These are phyloP conservation scores for Amanita muscaria DNA, from an alignment of 768 basidiomycete species.

Conservation along the genomic window DNA sequence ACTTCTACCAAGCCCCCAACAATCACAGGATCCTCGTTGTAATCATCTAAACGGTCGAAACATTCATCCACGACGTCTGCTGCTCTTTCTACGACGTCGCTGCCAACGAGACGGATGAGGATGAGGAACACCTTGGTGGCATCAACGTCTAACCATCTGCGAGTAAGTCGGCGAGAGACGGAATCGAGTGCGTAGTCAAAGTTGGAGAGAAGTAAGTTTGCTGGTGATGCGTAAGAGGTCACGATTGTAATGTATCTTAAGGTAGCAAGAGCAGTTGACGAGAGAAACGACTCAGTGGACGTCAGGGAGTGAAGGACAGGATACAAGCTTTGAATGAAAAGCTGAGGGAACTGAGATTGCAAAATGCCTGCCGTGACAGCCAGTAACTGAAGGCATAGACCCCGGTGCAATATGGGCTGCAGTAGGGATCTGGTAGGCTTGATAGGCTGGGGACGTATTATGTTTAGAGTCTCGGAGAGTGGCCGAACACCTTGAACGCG, in stretches of 20 bases:
- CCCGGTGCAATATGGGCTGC: slow-evolving; percentile 62
- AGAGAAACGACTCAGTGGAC: slow-evolving; percentile 58
- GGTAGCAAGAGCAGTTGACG: slow-evolving; percentile 67
- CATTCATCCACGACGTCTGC: slow-evolving; percentile 96
- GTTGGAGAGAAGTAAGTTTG: slow-evolving; percentile 85
- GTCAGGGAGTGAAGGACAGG: slow-evolving; percentile 81
- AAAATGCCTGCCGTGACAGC: slow-evolving; percentile 65
- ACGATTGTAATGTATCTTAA: slow-evolving; percentile 62
- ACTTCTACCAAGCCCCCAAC: slow-evolving; percentile 87
- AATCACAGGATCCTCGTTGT: slow-evolving; percentile 82
- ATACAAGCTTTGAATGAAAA: slow-evolving; percentile 77
- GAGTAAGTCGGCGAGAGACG: slow-evolving; percentile 74
- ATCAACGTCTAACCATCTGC: slow-evolving; percentile 74
- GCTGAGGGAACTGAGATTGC: slow-evolving; percentile 57
- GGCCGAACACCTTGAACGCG: slow-evolving; percentile 57
- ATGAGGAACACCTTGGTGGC: slow-evolving; percentile 84
- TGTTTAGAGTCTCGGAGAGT: slow-evolving; percentile 49
- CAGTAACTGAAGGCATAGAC: slow-evolving; percentile 66
- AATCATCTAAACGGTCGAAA: slow-evolving; percentile 93
- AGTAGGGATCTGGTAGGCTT: slow-evolving; percentile 18
- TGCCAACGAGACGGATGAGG: slow-evolving; percentile 81
- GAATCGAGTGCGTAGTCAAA: slow-evolving; percentile 95
- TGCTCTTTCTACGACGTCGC: slow-evolving; percentile 79
- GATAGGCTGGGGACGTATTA: slow-evolving; percentile 28
- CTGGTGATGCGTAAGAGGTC: slow-evolving; percentile 81